Evolutionary conservation across 768 basidiomycete genomes (phyloP).

Genomic region (Gyrodon lividus): DNA sequence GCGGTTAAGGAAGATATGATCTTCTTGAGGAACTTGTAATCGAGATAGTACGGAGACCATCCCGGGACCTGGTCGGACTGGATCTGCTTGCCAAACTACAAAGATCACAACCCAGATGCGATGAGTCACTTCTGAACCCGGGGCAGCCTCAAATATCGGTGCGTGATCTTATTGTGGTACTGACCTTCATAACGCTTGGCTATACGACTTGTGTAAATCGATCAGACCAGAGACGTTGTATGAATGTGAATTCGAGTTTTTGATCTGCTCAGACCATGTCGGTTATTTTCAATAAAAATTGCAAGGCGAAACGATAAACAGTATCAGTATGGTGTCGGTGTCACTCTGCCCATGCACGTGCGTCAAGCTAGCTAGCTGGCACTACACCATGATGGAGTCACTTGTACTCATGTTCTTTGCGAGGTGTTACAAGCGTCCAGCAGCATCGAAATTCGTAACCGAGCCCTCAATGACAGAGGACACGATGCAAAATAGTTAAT

Average conservation of each 20-base stretch:
- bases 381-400: not conserved
- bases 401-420: not conserved
- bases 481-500: not conserved
- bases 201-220: conserved; percentile 6
- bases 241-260: conserved; percentile 8
- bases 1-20: conserved; percentile 94
- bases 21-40: conserved; percentile 98
- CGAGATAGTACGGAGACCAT: conserved; percentile 94
- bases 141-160: not conserved
- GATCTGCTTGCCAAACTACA: conserved; percentile 96
- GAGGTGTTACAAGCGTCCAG: not conserved
- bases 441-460: not conserved
- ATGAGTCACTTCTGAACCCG: not conserved
- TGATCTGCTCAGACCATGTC: conserved; percentile 28
- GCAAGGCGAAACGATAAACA: conserved; percentile 10
- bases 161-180: conserved; percentile 1
- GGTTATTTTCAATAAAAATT: conserved; percentile 12
- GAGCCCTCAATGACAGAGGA: not conserved
- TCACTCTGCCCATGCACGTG: conserved; percentile 44
- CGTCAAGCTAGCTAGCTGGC: conserved; percentile 23
- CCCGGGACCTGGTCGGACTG: conserved; percentile 95
- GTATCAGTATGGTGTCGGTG: conserved; percentile 11
- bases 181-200: conserved; percentile 32
- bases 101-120: not conserved
- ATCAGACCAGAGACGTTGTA: conserved; percentile 2